Base-by-base conservation (phyloP, 306 rosid genomes). In the Trifolium repens region DNA sequence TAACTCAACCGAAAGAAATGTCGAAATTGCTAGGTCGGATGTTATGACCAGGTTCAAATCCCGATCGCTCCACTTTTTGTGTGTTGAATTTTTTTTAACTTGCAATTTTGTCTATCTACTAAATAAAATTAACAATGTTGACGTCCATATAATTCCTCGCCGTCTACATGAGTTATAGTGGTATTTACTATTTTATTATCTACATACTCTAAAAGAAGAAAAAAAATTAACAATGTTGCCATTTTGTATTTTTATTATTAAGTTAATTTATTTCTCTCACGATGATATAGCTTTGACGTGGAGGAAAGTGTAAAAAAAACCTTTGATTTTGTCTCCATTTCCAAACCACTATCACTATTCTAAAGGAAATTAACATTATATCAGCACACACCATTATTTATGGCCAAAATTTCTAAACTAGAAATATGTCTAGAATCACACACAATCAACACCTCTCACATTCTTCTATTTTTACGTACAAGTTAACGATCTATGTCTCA, bases 391-490 rank as follows among this genome's bases (percentile, higher is more conserved):
- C n/a, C 55, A 53, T 68, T 39, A 24, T 35, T 58, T 22, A 66
- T 60, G 44, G 64, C 40, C 7, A 59, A 11, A 34, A 43, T 50
- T 62, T 27, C 77, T 26, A 78, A 49, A 71, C 66, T 50, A 71
- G 67, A 52, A 78, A 49, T 66, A 52, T 19, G 34, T 6, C 26
- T 69, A 47, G 24, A 70, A 65, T 22, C 49, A 54, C 61, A 24
- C 69, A 65, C 47, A 58, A 79, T 55, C 44, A 43, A 58, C 59
- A 67, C 65, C 55, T 67, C 57, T 55, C 12, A 1, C 15, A 6
- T 57, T 50, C 1, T 46, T 60, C 79, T 76, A 72, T 65, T 83
- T 60, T 83, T 76, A 67, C 73, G 69, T 83, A 76, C 69, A 79
- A 76, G 84, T 77, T 79, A 79, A 76, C 58, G 69, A 59, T 59